Base-by-base conservation (phyloP, 2,329 filamentous ascomycete species). In the Neonectria hederae region DNA sequence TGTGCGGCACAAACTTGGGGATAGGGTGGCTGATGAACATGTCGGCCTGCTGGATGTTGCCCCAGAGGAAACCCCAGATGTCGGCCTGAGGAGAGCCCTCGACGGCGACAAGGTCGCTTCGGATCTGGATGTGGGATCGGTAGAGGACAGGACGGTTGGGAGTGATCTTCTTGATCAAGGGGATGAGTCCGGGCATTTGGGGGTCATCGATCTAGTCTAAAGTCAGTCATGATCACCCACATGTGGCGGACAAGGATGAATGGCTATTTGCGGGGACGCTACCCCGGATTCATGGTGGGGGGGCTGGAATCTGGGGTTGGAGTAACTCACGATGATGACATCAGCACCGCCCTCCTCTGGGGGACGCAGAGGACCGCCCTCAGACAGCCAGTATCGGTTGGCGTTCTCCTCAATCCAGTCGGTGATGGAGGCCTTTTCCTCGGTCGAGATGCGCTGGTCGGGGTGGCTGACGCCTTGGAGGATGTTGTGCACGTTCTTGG, bases 401-500 rank as follows among this genome's bases (percentile, higher is more conserved):
- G 92, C 90, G 76, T 95, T 95, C 13, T 91, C 86, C 13, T 83
- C 80, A 61, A 92, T 90, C 92, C 92, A 96, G 51, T 89, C 85
- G 10, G 85, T 85, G 55, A 95, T 87, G n/a, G 82, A 79, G 1
- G 81, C 76, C 71, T 89, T 88, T 62, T 92, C 87, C 2, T 90
- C 85, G 1, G 82, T 70, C 0, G 84, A 87, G 32, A 95, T 83
- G n/a, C 87, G 85, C 69, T 92, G 86, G 3, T 87, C 85, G 0
- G 88, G 86, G 26, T 84, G 82, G 43, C 89, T 88, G 45, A 94
- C 92, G 9, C 92, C 92, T 79, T 96, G 92, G 3, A 96, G 87
- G 68, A 95, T 94, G 78, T 96, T 96, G 86, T 96, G 92, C 71
- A 94, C 91, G 69, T 91, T 94, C 80, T 96, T 96, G 69, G 92